Conservation (phyloP, 768 basidiomycete species). For the Suillus lakei region DNA sequence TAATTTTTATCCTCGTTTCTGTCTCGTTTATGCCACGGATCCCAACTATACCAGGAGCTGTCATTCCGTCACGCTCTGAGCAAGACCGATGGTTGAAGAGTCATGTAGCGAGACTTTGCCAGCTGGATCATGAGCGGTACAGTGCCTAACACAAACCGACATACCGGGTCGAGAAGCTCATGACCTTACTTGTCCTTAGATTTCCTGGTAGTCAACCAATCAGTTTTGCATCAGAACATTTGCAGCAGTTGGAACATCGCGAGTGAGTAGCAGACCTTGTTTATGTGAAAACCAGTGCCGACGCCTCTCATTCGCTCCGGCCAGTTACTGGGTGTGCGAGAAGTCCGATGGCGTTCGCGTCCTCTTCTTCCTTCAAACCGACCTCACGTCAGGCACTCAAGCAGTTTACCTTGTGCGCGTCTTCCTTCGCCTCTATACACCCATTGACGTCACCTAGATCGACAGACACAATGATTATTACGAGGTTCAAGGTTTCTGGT, state of each 20-base stretch:
- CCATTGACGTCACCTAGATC: conserved; percentile 57
- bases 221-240: conserved; percentile 75
- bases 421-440: conserved; percentile 8
- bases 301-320: conserved; percentile 13
- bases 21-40: conserved; percentile 51
- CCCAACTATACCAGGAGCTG: conserved; percentile 73
- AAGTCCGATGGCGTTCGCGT: conserved; percentile 97
- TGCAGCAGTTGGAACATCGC: conserved; percentile 77
- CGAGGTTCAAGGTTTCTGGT: conserved; percentile 74
- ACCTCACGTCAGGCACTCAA: conserved; percentile 56
- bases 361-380: conserved; percentile 76
- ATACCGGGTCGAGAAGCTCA: background rate
- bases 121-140: conserved; percentile 67
- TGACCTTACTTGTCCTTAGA: conserved; percentile 41
- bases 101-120: conserved; percentile 68
- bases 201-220: conserved; percentile 98
- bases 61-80: conserved; percentile 57
- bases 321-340: conserved; percentile 98
- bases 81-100: conserved; percentile 69
- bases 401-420: conserved; percentile 74
- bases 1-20: background rate
- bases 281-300: conserved; percentile 10
- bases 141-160: conserved; percentile 22
- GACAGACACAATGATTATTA: conserved; percentile 93
- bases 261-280: conserved; percentile 56